Evolutionary conservation across 2,329 filamentous ascomycete species (phyloP), one percentile per base, ranked within the genome.

Genomic region (Teratosphaeria zuluensis): DNA sequence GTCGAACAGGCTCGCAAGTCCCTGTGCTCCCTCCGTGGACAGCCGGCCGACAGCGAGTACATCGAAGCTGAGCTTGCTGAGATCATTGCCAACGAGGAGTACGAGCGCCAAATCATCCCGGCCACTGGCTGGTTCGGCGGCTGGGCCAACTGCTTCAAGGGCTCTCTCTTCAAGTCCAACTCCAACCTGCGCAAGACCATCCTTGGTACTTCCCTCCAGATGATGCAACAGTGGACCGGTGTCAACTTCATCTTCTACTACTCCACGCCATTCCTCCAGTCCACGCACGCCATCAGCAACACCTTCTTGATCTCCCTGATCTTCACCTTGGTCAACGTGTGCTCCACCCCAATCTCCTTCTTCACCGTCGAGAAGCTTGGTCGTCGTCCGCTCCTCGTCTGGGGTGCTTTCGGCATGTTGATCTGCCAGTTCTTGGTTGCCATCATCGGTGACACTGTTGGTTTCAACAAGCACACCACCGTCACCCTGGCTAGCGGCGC

Each of bases 31-130:
- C 82, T 95, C 33, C 88, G 90, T 71, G 88, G 88, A 61, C 88
- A 95, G 77, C 81, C 86, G 54, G 69, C 75, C 56, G 83, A 88
- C 57, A 92, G 88, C 24, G 82, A 87, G 62, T 91, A 84, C 73
- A 86, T 95, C 75, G 84, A 87, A 76, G 77, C 83, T 62, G 90
- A 95, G 76, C 81, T 95, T 53, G 83, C 87, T 51, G 90, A 95
- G 77, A 90, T 96, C 64, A 81, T 94, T 60, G 90, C 90, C 78
- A 95, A 95, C 80, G 84, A 92, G 75, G 88, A 89, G 76, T 91
- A 92, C 72, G 91, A 95, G 80, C 80, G 86, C 66, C 68, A 82
- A 55, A 76, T 87, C 60, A 85, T 88, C 60, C 87, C 87, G 86
- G 80, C 42, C 42, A 48, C 42, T 11, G n/a, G 42, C 42, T 48